Evolutionary conservation across 371 early-diverging fungal species (phyloP).

Genomic region (Massospora cicadina): DNA sequence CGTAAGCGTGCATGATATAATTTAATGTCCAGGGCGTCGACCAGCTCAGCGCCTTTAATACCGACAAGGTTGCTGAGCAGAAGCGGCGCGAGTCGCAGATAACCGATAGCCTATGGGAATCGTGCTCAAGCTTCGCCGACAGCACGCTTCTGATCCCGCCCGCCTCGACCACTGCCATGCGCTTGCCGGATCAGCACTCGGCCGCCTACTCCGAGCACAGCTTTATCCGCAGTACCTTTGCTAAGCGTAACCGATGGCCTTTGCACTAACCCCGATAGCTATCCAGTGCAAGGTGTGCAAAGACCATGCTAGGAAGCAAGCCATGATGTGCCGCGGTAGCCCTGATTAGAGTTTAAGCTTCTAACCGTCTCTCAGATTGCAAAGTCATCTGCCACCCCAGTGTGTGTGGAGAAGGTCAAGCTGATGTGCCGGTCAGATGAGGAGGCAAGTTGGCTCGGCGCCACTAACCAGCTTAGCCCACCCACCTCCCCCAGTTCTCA

Average conservation of each 20-base stretch:
- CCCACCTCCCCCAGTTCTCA: not conserved
- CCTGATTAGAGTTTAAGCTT: not conserved
- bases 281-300: constrained; percentile 20
- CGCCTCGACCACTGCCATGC: not conserved
- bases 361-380: constrained; percentile 16
- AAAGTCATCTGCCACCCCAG: constrained; percentile 21
- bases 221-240: constrained; percentile 24
- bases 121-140: not conserved
- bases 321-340: constrained; percentile 22
- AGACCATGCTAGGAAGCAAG: constrained; percentile 18
- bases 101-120: not conserved
- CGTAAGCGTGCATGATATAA: constrained; percentile 2
- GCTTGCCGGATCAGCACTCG: constrained; percentile 4
- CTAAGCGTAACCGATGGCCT: constrained; percentile 17
- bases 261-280: constrained; percentile 14
- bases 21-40: not conserved
- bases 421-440: constrained; percentile 6
- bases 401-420: constrained; percentile 12
- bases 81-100: not conserved
- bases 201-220: constrained; percentile 12
- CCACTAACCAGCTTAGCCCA: not conserved
- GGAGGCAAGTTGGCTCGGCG: not conserved
- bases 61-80: not conserved
- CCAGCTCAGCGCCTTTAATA: constrained; percentile 15
- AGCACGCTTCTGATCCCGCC: constrained; percentile 3